Evolutionary conservation across 2,329 filamentous ascomycete species (phyloP).

Genomic region (Penicillium sp.): DNA sequence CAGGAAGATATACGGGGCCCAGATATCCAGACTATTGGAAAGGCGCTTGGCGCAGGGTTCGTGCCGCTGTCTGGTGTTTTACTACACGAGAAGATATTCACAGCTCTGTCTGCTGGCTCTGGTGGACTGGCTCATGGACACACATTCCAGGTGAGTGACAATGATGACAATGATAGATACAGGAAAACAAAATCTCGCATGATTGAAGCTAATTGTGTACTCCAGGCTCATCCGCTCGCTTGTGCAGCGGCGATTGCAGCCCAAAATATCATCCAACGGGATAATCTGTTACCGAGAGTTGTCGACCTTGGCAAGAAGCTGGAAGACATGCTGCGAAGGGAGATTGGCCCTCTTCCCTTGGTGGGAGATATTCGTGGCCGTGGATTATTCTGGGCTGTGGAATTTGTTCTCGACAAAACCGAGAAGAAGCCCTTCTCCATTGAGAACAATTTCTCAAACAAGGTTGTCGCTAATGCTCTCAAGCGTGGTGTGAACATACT

Average conservation of each 20-base stretch:
- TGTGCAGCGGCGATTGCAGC: constrained; percentile 60
- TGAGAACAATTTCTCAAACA: neutral
- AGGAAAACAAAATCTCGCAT: too few species aligned
- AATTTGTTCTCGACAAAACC: constrained; percentile 13
- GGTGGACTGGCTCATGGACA: constrained; percentile 54
- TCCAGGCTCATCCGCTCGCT: constrained; percentile 49
- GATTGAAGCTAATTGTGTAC: neutral
- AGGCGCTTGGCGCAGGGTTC: constrained; percentile 51
- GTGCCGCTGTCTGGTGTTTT: constrained; percentile 52
- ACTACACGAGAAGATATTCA: constrained; percentile 48
- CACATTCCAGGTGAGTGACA: constrained; percentile 51
- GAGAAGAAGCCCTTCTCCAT: constrained; percentile 10
- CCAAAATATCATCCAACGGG: constrained; percentile 57
- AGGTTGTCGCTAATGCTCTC: neutral
- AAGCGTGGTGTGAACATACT: constrained; percentile 10
- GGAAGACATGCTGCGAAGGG: constrained; percentile 5
- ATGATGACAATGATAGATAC: neutral
- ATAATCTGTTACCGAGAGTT: constrained; percentile 53
- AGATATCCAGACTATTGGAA: constrained; percentile 58
- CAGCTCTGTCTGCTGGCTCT: constrained; percentile 45
- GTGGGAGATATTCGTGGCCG: constrained; percentile 58
- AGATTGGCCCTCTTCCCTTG: constrained; percentile 43
- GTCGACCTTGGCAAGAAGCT: constrained; percentile 11
- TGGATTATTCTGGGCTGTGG: constrained; percentile 56
- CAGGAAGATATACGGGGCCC: constrained; percentile 54